A percentile compares a stretch with the other conserved stretches of the same genome.
phyloP scores from a whole-genome alignment of 176 grass and related monocot genomes.

The Cymbopogon citratus region DNA sequence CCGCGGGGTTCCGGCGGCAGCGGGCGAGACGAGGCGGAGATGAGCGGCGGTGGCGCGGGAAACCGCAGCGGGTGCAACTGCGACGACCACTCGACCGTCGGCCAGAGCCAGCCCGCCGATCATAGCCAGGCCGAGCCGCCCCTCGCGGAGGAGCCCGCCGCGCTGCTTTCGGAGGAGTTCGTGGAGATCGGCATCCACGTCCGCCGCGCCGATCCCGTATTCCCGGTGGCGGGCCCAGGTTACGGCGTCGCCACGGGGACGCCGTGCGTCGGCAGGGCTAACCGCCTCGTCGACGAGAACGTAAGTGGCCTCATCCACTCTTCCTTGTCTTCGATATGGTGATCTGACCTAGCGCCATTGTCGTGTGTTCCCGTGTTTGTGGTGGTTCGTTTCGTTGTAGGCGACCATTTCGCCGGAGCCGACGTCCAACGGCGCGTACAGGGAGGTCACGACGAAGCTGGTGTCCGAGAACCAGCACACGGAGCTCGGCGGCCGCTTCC shows the following conservation, averaged over 20 bases:
- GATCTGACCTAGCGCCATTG: not conserved
- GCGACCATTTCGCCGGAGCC: not conserved
- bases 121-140: not conserved
- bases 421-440: not conserved
- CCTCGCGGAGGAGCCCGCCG: not conserved
- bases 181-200: not conserved
- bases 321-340: not conserved
- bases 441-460: slow-evolving; percentile 27
- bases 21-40: not conserved
- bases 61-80: not conserved
- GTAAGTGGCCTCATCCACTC: no score
- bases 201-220: not conserved
- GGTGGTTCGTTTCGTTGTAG: not conserved
- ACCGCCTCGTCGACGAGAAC: slow-evolving; percentile 31
- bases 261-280: slow-evolving; percentile 19
- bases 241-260: not conserved
- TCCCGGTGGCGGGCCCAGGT: slow-evolving; percentile 33
- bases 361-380: not conserved
- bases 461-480: slow-evolving; percentile 28
- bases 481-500: slow-evolving; percentile 29
- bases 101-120: not conserved
- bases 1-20: not conserved
- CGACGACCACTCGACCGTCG: not conserved
- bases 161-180: not conserved
- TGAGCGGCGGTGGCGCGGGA: no score